Percentiles rank a stretch among this genome's conserved stretches.
Evolutionary conservation across 352 stramenopile genomes (phyloP).

Genomic region (Phytopythium litorale): DNA sequence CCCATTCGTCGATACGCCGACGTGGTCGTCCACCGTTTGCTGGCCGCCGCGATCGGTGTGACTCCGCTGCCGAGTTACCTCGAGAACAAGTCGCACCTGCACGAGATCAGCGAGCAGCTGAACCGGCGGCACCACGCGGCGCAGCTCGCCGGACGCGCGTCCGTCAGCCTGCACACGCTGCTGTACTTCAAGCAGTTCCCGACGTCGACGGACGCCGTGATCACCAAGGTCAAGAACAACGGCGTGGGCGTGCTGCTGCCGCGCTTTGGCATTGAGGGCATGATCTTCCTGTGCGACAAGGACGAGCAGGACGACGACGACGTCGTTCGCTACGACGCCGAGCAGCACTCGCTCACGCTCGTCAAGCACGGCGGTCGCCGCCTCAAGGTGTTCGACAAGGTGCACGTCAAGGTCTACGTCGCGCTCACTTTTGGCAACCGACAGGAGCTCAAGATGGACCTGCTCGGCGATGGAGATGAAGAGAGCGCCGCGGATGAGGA

Average conservation of each 20-base stretch:
- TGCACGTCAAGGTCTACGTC: conserved; percentile 80
- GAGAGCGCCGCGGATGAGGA: conserved; percentile 4
- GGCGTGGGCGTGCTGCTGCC: conserved; percentile 96
- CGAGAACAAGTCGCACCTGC: conserved; percentile 91
- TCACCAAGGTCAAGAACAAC: conserved; percentile 95
- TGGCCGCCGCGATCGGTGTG: conserved; percentile 96
- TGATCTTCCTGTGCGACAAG: conserved; percentile 87
- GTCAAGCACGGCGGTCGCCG: conserved; percentile 43
- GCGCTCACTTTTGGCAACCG: conserved; percentile 73
- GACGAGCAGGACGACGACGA: conserved; percentile 56
- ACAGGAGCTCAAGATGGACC: conserved; percentile 83
- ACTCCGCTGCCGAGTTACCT: conserved; percentile 93
- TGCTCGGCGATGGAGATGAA: conserved; percentile 47
- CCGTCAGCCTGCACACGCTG: conserved; percentile 96
- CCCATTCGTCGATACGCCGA: conserved; percentile 98
- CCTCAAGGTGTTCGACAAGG: conserved; percentile 78
- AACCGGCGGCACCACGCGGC: conserved; percentile 96
- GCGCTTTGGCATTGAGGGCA: conserved; percentile 98
- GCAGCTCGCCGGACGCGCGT: conserved; percentile 95
- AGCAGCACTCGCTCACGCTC: conserved; percentile 54
- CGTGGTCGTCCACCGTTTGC: conserved; percentile 97
- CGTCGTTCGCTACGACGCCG: conserved; percentile 49
- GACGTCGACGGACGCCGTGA: conserved; percentile 87
- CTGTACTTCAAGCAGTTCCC: conserved; percentile 95
- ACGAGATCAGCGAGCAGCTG: conserved; percentile 96